Evolutionary conservation across 805 yeast species (phyloP).

Genomic region (Candida insectorum): DNA sequence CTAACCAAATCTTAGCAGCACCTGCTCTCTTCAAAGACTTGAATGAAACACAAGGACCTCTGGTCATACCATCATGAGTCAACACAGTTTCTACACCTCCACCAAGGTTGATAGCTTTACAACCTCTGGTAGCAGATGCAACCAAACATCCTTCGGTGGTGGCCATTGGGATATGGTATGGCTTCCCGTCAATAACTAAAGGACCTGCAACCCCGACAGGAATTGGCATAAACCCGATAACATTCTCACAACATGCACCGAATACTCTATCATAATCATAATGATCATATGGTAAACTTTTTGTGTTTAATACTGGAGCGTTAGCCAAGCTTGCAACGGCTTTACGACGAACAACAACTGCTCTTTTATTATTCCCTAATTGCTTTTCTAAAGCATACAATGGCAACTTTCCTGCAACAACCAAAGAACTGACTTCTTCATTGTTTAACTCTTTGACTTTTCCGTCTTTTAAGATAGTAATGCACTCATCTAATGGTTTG

Average conservation of each 20-base stretch:
- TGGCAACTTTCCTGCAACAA: slow-evolving; percentile 76
- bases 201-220: slow-evolving; percentile 99
- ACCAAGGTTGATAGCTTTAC: slow-evolving; percentile 95
- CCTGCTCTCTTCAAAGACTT: slow-evolving; percentile 84
- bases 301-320: slow-evolving; percentile 72
- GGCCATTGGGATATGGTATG: slow-evolving; percentile 96
- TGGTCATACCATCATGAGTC: slow-evolving; percentile 97
- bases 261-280: slow-evolving; percentile 95
- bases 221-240: slow-evolving; percentile 91
- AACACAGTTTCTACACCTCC: slow-evolving; percentile 93
- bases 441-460: slow-evolving; percentile 61
- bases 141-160: slow-evolving; percentile 99
- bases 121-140: slow-evolving; percentile 98
- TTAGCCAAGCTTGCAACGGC: slow-evolving; percentile 83
- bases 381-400: slow-evolving; percentile 93
- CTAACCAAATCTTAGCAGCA: slow-evolving; percentile 92
- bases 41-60: slow-evolving; percentile 97
- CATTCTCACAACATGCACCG: slow-evolving; percentile 99
- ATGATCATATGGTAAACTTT: slow-evolving; percentile 70
- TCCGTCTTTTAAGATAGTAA: slow-evolving; percentile 65
- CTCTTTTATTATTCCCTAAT: slow-evolving; percentile 83
- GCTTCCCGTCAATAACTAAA: slow-evolving; percentile 79
- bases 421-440: slow-evolving; percentile 71
- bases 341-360: slow-evolving; percentile 88
- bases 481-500: slow-evolving; percentile 63